phyloP scores from a whole-genome alignment of 371 early-diverging fungal genomes.

The Nematocida minor region DNA sequence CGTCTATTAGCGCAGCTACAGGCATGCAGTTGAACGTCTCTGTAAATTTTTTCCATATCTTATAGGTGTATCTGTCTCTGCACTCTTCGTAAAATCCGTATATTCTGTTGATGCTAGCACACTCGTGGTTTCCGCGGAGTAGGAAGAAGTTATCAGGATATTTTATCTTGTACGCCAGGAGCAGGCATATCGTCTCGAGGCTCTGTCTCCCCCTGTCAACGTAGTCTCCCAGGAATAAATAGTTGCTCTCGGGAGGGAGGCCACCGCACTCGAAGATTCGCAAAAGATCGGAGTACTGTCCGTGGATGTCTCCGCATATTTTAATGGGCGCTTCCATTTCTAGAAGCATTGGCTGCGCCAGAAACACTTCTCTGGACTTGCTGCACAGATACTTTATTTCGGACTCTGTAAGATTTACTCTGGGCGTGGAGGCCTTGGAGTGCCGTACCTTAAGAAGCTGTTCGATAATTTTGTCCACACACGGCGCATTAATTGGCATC shows the following conservation, averaged over 20 bases:
- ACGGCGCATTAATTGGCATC: constrained; percentile 20
- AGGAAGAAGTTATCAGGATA: constrained; percentile 89
- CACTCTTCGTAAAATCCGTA: constrained; percentile 98
- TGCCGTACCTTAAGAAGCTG: constrained; percentile 72
- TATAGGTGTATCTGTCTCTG: constrained; percentile 84
- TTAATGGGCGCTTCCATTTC: constrained; percentile 86
- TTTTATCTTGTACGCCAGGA: constrained; percentile 89
- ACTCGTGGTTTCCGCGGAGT: constrained; percentile 86
- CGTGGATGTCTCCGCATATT: constrained; percentile 90
- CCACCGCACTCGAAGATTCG: constrained; percentile 83
- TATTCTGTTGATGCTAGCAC: constrained; percentile 83
- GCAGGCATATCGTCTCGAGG: constrained; percentile 81
- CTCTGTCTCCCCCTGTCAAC: constrained; percentile 93
- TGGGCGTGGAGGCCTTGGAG: constrained; percentile 75
- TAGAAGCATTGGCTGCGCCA: constrained; percentile 78
- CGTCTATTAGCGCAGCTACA: constrained; percentile 83
- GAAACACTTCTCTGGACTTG: constrained; percentile 76
- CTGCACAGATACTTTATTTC: constrained; percentile 80
- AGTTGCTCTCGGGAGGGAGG: constrained; percentile 77
- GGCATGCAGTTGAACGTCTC: constrained; percentile 96
- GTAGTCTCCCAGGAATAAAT: constrained; percentile 93
- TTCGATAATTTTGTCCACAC: constrained; percentile 63
- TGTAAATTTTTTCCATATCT: constrained; percentile 94
- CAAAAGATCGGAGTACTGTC: constrained; percentile 88
- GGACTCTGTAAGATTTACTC: constrained; percentile 69